Evolutionary conservation across 2,329 filamentous ascomycete species (phyloP).

Genomic region (Uncinocarpus reesii): DNA sequence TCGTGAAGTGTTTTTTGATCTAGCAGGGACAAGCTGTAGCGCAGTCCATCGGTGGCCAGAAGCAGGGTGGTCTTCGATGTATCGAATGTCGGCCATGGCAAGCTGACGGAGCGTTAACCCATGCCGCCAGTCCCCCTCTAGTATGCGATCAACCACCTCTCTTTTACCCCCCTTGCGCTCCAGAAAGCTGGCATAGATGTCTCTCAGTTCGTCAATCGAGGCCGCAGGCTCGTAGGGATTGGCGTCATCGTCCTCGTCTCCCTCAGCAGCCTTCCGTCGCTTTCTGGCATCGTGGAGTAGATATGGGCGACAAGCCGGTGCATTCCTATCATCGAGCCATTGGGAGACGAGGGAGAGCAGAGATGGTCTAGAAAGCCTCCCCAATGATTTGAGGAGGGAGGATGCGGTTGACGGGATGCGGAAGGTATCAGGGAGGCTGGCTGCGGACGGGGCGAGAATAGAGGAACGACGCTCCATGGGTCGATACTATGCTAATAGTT

Average conservation of each 20-base stretch:
- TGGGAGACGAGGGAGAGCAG: slow-evolving; percentile 62
- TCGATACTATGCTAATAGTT: not conserved
- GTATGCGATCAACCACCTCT: slow-evolving; percentile 46
- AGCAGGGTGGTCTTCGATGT: slow-evolving; percentile 44
- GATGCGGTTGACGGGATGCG: slow-evolving; percentile 57
- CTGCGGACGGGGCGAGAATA: slow-evolving; percentile 53
- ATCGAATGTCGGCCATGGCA: slow-evolving; percentile 45
- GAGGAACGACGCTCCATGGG: slow-evolving; percentile 16
- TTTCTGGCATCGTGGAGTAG: slow-evolving; percentile 27
- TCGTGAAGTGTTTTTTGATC: not conserved
- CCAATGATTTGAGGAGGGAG: slow-evolving; percentile 55
- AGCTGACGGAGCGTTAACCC: slow-evolving; percentile 47
- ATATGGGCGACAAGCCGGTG: slow-evolving; percentile 50
- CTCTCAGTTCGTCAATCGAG: slow-evolving; percentile 56
- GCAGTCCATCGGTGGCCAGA: slow-evolving; percentile 44
- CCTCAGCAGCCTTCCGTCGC: slow-evolving; percentile 23
- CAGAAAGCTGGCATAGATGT: slow-evolving; percentile 53
- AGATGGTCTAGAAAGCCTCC: slow-evolving; percentile 59
- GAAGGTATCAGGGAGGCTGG: slow-evolving; percentile 60
- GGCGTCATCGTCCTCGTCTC: slow-evolving; percentile 48
- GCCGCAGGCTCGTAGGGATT: slow-evolving; percentile 60
- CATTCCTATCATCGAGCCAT: slow-evolving; percentile 63
- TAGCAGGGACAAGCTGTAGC: slow-evolving; percentile 33
- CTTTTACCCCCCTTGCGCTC: slow-evolving; percentile 43
- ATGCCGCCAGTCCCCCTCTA: slow-evolving; percentile 49